phyloP scores from a whole-genome alignment of 192 early-diverging fungal genomes.

The Rhizoclosmatium sp. region DNA sequence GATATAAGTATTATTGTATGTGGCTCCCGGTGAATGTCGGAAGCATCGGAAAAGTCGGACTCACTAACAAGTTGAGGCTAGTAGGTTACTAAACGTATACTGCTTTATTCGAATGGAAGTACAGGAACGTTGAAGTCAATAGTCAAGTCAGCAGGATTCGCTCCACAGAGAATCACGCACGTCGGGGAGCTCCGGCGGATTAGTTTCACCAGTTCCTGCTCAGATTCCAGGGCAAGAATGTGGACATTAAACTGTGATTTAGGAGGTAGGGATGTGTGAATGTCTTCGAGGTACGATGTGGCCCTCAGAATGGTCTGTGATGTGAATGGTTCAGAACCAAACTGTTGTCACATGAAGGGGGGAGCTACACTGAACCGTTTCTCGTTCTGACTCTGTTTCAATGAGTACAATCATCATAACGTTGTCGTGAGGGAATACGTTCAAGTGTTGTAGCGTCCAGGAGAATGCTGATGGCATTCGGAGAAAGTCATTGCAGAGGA shows the following conservation, averaged over 20 bases:
- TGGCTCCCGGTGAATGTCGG: no score
- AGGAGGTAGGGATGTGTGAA: background rate
- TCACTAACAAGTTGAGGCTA: no score
- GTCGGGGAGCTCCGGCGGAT: background rate
- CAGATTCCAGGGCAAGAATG: constrained; percentile 8
- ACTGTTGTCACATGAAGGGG: background rate
- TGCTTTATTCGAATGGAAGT: no score
- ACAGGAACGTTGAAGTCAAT: no score
- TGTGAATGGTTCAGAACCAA: background rate
- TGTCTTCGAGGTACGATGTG: background rate
- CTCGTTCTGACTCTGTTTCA: constrained; percentile 1
- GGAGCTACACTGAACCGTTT: background rate
- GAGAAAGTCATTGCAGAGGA: no score
- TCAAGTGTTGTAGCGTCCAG: background rate
- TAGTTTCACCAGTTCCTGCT: background rate
- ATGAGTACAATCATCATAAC: constrained; percentile 18
- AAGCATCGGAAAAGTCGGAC: no score
- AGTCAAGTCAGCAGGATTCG: no score
- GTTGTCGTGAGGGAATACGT: background rate
- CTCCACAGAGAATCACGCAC: no score
- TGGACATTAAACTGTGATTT: constrained; percentile 1
- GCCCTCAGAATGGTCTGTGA: constrained; percentile 3
- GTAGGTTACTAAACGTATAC: no score
- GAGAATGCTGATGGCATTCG: no score
- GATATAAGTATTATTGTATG: no score